These are phyloP conservation scores for Musa acuminata DNA, from an alignment of 176 grass and related monocot species.

Conservation along the genomic window DNA sequence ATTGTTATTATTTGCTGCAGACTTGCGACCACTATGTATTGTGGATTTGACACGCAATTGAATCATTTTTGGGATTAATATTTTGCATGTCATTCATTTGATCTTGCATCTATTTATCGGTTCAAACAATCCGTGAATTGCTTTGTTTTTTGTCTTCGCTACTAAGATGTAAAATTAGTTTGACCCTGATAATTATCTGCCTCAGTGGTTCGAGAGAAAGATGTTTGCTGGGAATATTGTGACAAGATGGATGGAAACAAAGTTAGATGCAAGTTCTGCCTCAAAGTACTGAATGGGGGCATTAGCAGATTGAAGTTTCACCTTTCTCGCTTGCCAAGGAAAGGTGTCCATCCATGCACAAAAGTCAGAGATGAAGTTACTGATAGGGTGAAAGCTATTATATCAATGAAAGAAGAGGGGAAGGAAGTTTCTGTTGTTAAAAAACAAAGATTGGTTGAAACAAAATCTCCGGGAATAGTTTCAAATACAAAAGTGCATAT, in stretches of 20 bases:
- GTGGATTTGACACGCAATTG: not conserved
- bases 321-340: constrained; percentile 71
- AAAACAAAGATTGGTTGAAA: constrained; percentile 41
- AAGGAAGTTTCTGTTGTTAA: constrained; percentile 59
- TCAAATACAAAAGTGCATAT: constrained; percentile 21
- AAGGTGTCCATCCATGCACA: constrained; percentile 74
- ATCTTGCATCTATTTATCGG: not conserved
- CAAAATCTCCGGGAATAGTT: constrained; percentile 14
- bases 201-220: constrained; percentile 75
- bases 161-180: not conserved
- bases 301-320: constrained; percentile 96
- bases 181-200: not conserved
- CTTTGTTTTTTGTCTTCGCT: not conserved
- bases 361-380: constrained; percentile 63
- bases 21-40: not conserved
- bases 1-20: not conserved
- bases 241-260: constrained; percentile 95
- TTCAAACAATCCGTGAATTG: not conserved
- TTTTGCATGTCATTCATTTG: not conserved
- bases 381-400: constrained; percentile 61
- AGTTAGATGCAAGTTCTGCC: constrained; percentile 81
- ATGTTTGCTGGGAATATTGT: constrained; percentile 94
- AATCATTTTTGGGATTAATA: not conserved
- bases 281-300: constrained; percentile 79
- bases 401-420: constrained; percentile 73